Evolutionary conservation across 352 stramenopile genomes (phyloP).

Genomic region (Blastocystis sp.): DNA sequence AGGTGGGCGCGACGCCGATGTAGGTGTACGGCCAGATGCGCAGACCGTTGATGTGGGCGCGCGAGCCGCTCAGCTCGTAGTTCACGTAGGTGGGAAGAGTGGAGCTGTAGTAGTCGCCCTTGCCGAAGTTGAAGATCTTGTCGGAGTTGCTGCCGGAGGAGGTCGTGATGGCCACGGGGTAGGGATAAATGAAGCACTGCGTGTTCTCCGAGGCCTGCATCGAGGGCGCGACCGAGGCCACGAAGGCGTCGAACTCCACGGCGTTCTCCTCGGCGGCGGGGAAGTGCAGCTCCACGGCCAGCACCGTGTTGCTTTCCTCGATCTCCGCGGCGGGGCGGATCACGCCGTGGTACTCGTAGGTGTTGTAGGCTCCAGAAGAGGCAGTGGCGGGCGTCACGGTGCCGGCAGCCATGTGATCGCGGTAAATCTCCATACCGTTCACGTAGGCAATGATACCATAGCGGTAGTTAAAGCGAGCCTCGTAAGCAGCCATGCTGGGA

Average conservation of each 20-base stretch:
- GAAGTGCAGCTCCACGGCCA: background rate
- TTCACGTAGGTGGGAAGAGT: background rate
- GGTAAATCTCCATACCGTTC: background rate
- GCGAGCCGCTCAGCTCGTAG: too few relatives aligned
- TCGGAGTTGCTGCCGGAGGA: slow-evolving; percentile 2
- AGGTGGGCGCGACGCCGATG: background rate
- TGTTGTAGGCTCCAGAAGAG: slow-evolving; percentile 5
- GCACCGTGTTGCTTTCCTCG: background rate
- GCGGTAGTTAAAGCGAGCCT: too few relatives aligned
- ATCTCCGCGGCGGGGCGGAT: slow-evolving; percentile 14
- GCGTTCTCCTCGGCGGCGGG: too few relatives aligned
- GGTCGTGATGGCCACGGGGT: background rate
- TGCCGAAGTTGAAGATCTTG: slow-evolving; percentile 20
- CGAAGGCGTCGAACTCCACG: background rate
- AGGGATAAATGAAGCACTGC: slow-evolving; percentile 2
- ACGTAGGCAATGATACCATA: too few relatives aligned
- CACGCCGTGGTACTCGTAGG: background rate
- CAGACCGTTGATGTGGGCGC: too few relatives aligned
- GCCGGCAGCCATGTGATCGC: slow-evolving; percentile 56
- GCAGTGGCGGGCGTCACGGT: slow-evolving; percentile 15
- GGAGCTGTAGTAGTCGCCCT: slow-evolving; percentile 6
- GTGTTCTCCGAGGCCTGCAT: background rate
- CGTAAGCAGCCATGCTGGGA: too few relatives aligned
- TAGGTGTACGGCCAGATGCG: background rate
- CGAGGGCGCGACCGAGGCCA: background rate